Conservation (phyloP, 495 filamentous ascomycete genomes). For the Chaetomium cochliodes region DNA sequence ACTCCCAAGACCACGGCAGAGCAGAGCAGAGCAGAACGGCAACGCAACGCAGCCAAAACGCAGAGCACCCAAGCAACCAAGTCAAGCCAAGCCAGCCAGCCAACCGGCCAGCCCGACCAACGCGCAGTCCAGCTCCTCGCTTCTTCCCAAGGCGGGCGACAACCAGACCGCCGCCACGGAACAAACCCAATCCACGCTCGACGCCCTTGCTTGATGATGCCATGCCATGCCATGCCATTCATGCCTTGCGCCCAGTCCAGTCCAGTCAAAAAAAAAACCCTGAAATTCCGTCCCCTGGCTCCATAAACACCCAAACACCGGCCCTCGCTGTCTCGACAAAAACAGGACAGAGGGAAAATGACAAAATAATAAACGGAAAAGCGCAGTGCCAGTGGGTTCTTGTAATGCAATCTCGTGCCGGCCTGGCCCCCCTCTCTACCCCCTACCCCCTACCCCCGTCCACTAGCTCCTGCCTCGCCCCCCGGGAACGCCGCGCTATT, state of each 20-base stretch:
- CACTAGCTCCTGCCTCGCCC: neutral
- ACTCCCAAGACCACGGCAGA: neutral
- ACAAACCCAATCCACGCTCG: neutral
- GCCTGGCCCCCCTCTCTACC: neutral
- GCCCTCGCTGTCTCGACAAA: conserved; percentile 15
- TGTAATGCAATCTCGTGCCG: neutral
- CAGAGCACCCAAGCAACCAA: neutral
- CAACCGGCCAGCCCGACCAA: no score
- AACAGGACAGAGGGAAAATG: no score
- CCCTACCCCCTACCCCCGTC: neutral
- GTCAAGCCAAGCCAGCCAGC: neutral
- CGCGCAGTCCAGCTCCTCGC: neutral
- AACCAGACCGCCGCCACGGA: no score
- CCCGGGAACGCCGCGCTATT: conserved; percentile 12
- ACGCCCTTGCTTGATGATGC: conserved; percentile 4
- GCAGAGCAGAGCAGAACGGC: neutral
- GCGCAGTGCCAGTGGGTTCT: neutral
- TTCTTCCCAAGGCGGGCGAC: neutral
- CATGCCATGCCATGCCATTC: neutral
- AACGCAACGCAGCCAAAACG: neutral
- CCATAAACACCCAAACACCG: conserved; percentile 23
- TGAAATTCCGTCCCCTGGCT: neutral
- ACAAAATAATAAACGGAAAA: neutral
- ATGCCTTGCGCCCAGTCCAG: neutral
- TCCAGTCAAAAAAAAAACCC: neutral